These are phyloP conservation scores for Chenopodium quinoa DNA, from an alignment of 148 eudicot genomes.

Conservation along the genomic window DNA sequence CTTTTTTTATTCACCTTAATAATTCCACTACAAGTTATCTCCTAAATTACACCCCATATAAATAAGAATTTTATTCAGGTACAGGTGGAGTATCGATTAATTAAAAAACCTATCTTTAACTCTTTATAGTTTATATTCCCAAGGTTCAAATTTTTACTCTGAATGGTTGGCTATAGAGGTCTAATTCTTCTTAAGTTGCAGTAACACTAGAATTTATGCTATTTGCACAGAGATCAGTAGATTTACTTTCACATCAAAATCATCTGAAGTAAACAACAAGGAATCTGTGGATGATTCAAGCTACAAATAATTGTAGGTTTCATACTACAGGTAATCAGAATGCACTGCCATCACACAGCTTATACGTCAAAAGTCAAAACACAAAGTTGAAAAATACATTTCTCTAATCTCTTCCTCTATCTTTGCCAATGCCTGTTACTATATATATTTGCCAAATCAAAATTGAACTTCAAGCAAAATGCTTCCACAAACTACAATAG, in stretches of 20 bases:
- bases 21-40: no score
- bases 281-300: not conserved
- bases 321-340: not conserved
- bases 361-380: not conserved
- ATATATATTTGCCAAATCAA: not conserved
- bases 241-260: not conserved
- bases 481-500: not conserved
- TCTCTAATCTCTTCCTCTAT: not conserved
- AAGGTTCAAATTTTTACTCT: no score
- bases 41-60: no score
- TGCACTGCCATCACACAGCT: not conserved
- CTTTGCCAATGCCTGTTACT: not conserved
- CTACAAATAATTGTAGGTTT: not conserved
- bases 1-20: no score
- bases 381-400: not conserved
- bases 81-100: no score
- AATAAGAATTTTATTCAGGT: no score
- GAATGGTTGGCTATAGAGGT: no score
- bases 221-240: not conserved
- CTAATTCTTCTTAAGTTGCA: no score
- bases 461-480: not conserved
- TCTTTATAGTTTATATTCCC: no score
- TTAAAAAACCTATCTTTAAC: no score
- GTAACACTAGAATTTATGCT: not conserved
- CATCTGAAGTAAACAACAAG: not conserved